Evolutionary conservation across 345 rosid species (phyloP), one percentile per base, ranked within the genome.

Genomic region (Nephelium lappaceum): DNA sequence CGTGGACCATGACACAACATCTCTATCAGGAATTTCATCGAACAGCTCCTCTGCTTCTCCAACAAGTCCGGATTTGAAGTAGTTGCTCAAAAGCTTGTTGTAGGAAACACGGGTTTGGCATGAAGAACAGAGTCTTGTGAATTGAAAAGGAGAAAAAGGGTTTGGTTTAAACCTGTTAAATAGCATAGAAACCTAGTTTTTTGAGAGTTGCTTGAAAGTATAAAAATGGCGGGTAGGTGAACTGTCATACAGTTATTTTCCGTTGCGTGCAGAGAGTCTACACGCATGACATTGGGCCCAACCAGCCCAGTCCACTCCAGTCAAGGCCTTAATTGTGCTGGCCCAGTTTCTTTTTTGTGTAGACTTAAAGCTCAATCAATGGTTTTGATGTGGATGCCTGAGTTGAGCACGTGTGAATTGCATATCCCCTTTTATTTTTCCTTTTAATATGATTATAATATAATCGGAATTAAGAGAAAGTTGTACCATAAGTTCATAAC

Each of bases 1-100:
- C 63, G 83, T 73, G 25, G 91, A 87, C 84, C 88, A 86, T 11
- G 82, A 78, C 55, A 85, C 87, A 14, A 84, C 68, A 81, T 80
- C 80, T 68, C 49, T 81, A 0, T 78, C 77, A 65, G 88, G 82
- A 72, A 86, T 78, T 82, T 63, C 63, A 58, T 86, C 88, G 11
- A 84, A 81, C 84, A 84, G 31, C 58, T 84, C 55, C 84, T 72
- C 82, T 45, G 86, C 92, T 71, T 82, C 80, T 27, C 16, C 9
- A 53, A 82, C 60, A 57, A 80, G 72, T 0, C 89, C 77, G 3
- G 62, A 43, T 62, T 74, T 86, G 60, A 86, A 83, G 57, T 36
- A 41, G n/a, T 1, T 0, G 25, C 79, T 82, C 68, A 86, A 38
- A n/a, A 81, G 38, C 53, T 83, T 87, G 31, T 63, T 62, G 71